A percentile compares a stretch with the other conserved stretches of the same genome.
Evolutionary conservation across 805 yeast genomes (phyloP).

Genomic region (Ogataea neopini): DNA sequence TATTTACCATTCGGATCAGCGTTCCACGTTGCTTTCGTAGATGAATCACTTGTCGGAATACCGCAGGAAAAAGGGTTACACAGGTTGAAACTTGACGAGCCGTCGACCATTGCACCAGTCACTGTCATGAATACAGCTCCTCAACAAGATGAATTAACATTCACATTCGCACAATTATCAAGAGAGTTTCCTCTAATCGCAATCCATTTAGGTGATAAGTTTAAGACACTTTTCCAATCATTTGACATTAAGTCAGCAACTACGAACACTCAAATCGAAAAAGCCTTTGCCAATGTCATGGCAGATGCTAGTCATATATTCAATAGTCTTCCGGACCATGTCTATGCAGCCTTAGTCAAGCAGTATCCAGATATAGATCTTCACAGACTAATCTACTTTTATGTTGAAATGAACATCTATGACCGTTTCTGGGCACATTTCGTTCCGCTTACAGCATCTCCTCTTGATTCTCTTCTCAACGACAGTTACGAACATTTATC

Average conservation of each 20-base stretch:
- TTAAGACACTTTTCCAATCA: constrained; percentile 39
- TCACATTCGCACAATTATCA: constrained; percentile 43
- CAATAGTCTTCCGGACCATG: constrained; percentile 33
- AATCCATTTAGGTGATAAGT: constrained; percentile 40
- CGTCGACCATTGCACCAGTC: neutral
- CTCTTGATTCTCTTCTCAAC: constrained; percentile 22
- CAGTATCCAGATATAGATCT: constrained; percentile 38
- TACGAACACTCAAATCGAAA: constrained; percentile 28
- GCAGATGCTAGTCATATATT: constrained; percentile 36
- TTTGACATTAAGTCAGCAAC: constrained; percentile 36
- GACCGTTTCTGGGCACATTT: constrained; percentile 63
- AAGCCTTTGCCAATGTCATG: constrained; percentile 31
- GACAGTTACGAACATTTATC: constrained; percentile 38
- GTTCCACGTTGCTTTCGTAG: constrained; percentile 59
- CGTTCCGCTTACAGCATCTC: constrained; percentile 7
- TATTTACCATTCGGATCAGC: constrained; percentile 58
- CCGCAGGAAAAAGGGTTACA: constrained; percentile 27
- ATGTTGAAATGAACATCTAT: constrained; percentile 69
- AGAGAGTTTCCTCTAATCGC: constrained; percentile 42
- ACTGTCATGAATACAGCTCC: too few relatives aligned
- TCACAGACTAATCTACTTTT: constrained; percentile 59
- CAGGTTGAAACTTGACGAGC: constrained; percentile 5
- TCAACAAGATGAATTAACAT: too few relatives aligned
- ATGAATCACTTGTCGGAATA: constrained; percentile 52
- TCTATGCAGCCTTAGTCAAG: constrained; percentile 28